phyloP scores from a whole-genome alignment of 2,329 filamentous ascomycete genomes.

The Cyphellophora attinorum region DNA sequence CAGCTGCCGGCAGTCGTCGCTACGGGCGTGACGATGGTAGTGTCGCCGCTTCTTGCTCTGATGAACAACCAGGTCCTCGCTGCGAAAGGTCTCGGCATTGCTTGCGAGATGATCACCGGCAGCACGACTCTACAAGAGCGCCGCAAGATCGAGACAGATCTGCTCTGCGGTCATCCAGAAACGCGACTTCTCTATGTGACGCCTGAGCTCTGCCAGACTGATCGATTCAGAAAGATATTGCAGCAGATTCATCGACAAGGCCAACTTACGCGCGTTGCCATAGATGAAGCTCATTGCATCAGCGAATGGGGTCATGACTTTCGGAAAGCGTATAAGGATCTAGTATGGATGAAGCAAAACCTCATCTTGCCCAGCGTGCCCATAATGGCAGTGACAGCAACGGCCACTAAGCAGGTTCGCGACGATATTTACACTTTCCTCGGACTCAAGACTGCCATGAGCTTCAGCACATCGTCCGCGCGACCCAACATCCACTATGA shows the following conservation, averaged over 20 bases:
- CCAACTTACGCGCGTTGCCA: conserved; percentile 77
- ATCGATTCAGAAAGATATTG: conserved; percentile 67
- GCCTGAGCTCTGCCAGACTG: conserved; percentile 72
- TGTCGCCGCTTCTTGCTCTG: conserved; percentile 78
- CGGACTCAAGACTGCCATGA: conserved; percentile 54
- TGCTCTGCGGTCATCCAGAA: conserved; percentile 76
- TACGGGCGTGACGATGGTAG: conserved; percentile 78
- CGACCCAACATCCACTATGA: conserved; percentile 85
- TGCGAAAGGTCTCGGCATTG: conserved; percentile 62
- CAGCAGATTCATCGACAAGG: conserved; percentile 65
- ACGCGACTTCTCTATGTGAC: conserved; percentile 86
- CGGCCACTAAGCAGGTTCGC: conserved; percentile 71
- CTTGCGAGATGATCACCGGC: conserved; percentile 79
- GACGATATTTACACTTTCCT: conserved; percentile 74
- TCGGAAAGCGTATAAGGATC: conserved; percentile 77
- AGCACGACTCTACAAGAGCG: conserved; percentile 60
- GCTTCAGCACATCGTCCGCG: conserved; percentile 75
- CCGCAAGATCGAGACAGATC: conserved; percentile 63
- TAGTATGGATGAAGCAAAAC: conserved; percentile 74
- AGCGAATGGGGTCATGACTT: conserved; percentile 99
- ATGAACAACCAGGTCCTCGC: conserved; percentile 95
- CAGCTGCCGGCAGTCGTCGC: conserved; percentile 84
- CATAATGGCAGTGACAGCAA: conserved; percentile 87
- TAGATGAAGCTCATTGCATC: conserved; percentile 95
- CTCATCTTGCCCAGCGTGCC: conserved; percentile 66